phyloP scores from a whole-genome alignment of 768 basidiomycete species.

The Tulasnella sp. region DNA sequence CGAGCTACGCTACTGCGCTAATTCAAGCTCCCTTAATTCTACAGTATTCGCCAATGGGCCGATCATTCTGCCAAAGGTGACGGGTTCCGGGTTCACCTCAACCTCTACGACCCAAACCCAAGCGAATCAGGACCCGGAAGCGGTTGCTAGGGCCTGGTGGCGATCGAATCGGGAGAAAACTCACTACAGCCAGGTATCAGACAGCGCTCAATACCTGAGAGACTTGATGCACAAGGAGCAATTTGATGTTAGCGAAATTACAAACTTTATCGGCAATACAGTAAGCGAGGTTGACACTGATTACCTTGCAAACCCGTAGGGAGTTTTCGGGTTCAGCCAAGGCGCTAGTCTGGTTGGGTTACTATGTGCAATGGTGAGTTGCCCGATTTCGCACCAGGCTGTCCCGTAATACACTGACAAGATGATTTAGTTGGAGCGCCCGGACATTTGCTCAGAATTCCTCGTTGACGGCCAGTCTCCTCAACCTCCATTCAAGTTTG shows the following conservation, averaged over 20 bases:
- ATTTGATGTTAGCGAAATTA: slow-evolving; percentile 47
- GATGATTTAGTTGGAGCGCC: slow-evolving; percentile 40
- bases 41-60: slow-evolving; percentile 8
- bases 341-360: slow-evolving; percentile 67
- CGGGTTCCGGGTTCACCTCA: background rate
- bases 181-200: slow-evolving; percentile 43
- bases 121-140: slow-evolving; percentile 31
- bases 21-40: background rate
- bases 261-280: background rate
- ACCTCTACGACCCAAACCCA: background rate
- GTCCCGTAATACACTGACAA: background rate
- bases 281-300: slow-evolving; percentile 10
- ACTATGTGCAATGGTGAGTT: slow-evolving; percentile 53
- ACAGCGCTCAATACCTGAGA: slow-evolving; percentile 42
- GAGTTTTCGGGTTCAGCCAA: slow-evolving; percentile 75
- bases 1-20: background rate
- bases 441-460: slow-evolving; percentile 44
- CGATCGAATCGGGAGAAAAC: slow-evolving; percentile 42
- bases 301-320: slow-evolving; percentile 32
- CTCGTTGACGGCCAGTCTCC: slow-evolving; percentile 50
- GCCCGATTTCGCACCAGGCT: background rate
- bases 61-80: slow-evolving; percentile 4
- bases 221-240: slow-evolving; percentile 45
- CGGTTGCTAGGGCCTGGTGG: slow-evolving; percentile 65
- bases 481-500: slow-evolving; percentile 71